phyloP scores from a whole-genome alignment of 176 grass and related monocot species.

The Phoenix dactylifera region DNA sequence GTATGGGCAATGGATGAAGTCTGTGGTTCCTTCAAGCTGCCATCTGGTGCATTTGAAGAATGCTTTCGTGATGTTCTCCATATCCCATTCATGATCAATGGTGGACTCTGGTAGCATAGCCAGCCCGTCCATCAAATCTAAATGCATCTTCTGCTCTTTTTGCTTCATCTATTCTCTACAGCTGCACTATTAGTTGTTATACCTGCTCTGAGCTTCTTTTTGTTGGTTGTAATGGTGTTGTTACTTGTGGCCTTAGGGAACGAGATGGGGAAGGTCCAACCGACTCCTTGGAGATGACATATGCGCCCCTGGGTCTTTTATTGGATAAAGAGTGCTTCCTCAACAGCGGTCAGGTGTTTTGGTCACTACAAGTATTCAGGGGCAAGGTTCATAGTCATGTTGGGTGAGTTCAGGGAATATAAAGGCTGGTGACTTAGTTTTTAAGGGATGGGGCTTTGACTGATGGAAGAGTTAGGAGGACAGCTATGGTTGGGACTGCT shows the following conservation, averaged over 20 bases:
- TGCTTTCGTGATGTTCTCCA: conserved; percentile 32
- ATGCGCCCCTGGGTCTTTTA: conserved; percentile 24
- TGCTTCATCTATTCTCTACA: neutral
- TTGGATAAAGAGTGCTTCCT: conserved; percentile 4
- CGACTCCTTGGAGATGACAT: conserved; percentile 20
- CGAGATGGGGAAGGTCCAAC: conserved; percentile 69
- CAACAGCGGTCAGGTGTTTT: conserved; percentile 25
- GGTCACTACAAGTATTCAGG: conserved; percentile 21
- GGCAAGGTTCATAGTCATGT: conserved; percentile 59
- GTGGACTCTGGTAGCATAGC: too few relatives aligned
- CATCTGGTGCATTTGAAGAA: conserved; percentile 95
- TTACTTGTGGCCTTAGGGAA: conserved; percentile 46
- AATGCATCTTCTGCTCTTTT: neutral
- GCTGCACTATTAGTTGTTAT: conserved; percentile 23
- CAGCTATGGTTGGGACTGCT: conserved; percentile 9
- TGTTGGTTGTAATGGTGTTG: conserved; percentile 59
- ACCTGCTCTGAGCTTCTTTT: conserved; percentile 25
- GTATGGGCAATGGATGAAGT: conserved; percentile 84
- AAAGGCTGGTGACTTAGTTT: conserved; percentile 65
- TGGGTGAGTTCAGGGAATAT: conserved; percentile 21
- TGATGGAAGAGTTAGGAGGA: conserved; percentile 2
- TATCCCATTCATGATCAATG: neutral
- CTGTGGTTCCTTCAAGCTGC: conserved; percentile 91
- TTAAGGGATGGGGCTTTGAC: neutral
- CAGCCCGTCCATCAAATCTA: too few relatives aligned